These are phyloP conservation scores for Coleophoma eucalyptorum DNA, from an alignment of 2,329 filamentous ascomycete genomes.

Conservation along the genomic window DNA sequence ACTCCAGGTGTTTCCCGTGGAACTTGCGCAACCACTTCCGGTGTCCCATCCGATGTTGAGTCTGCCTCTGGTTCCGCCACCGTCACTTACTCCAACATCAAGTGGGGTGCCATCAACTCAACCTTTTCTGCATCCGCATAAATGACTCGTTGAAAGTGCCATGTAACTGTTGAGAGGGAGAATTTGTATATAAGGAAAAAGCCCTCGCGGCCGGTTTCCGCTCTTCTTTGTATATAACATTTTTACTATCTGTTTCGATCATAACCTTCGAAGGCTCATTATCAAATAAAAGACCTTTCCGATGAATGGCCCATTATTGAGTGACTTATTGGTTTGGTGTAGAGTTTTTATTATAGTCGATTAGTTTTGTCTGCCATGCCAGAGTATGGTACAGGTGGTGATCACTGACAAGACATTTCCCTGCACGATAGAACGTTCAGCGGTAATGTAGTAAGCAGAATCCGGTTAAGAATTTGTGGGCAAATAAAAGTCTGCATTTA, in stretches of 20 bases:
- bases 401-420: no score
- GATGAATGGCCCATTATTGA: not conserved
- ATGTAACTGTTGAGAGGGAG: not conserved
- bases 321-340: not conserved
- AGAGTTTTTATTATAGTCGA: not conserved
- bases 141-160: not conserved
- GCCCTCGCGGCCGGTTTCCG: not conserved
- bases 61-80: slow-evolving; percentile 37
- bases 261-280: not conserved
- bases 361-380: not conserved
- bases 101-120: slow-evolving; percentile 27
- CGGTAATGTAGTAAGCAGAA: no score
- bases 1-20: slow-evolving; percentile 49
- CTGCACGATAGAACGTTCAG: no score
- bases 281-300: not conserved
- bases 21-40: slow-evolving; percentile 47
- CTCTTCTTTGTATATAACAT: not conserved
- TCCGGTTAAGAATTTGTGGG: no score
- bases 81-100: slow-evolving; percentile 33
- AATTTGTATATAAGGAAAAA: not conserved
- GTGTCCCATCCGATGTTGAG: slow-evolving; percentile 47
- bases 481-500: no score
- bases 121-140: slow-evolving; percentile 17
- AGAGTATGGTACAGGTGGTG: not conserved
- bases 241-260: not conserved